These are phyloP conservation scores for Pinus tabuliformis DNA, from an alignment of 75 land plant genomes.

Conservation along the genomic window DNA sequence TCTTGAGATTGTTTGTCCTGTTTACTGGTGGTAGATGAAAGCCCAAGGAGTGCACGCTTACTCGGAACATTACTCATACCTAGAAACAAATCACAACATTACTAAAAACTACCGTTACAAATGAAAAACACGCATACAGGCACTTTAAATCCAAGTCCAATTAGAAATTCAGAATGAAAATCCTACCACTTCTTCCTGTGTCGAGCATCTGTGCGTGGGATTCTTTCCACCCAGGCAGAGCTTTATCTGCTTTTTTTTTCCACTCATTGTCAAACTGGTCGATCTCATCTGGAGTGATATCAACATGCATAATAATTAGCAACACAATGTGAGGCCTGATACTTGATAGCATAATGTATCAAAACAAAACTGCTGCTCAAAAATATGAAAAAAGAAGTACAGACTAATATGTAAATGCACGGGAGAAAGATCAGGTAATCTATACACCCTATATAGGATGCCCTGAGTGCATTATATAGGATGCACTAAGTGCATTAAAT, in stretches of 20 bases:
- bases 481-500: too few relatives aligned
- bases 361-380: background rate
- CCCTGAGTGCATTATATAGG: too few relatives aligned
- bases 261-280: conserved; percentile 54
- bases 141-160: background rate
- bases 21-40: background rate
- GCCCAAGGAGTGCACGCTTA: background rate
- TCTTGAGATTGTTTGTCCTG: background rate
- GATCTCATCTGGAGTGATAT: conserved; percentile 46
- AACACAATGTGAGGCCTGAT: background rate
- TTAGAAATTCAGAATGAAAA: background rate
- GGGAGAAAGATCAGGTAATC: too few relatives aligned
- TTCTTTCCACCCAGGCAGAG: conserved; percentile 45
- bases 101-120: background rate
- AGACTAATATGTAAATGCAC: too few relatives aligned
- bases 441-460: too few relatives aligned
- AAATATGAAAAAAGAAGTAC: background rate
- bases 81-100: background rate
- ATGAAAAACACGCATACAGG: background rate
- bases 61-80: background rate
- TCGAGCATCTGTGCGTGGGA: conserved; percentile 1
- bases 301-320: background rate
- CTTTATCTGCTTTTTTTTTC: conserved; percentile 36
- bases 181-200: background rate
- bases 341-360: background rate